Evolutionary conservation across 78 protist genomes (phyloP).

Genomic region (Dictyostelium intermedium): DNA sequence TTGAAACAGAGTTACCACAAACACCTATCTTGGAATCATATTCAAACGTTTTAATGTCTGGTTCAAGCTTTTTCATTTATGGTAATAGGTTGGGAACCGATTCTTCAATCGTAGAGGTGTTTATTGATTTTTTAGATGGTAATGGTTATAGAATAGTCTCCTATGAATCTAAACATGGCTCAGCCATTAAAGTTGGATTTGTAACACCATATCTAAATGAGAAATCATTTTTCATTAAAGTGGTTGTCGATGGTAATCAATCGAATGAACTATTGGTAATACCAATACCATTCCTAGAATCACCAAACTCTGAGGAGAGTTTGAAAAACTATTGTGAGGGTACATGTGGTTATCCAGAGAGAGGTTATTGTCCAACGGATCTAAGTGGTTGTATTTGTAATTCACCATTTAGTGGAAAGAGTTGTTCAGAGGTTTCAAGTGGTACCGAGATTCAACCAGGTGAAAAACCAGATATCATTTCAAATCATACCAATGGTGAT

Average conservation of each 20-base stretch:
- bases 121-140: neutral
- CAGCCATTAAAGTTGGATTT: neutral
- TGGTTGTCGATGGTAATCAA: neutral
- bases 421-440: neutral
- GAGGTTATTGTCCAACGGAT: constrained; percentile 4
- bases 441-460: neutral
- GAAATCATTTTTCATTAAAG: neutral
- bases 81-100: neutral
- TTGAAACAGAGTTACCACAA: neutral
- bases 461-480: neutral
- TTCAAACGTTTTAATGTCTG: neutral
- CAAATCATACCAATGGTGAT: neutral
- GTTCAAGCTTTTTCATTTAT: neutral
- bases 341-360: neutral
- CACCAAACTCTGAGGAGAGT: neutral
- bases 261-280: neutral
- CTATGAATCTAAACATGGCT: neutral
- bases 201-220: neutral
- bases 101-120: neutral
- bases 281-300: neutral
- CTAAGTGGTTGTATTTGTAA: neutral
- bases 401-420: neutral
- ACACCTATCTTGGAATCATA: neutral
- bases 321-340: neutral
- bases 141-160: neutral